Base-by-base conservation (phyloP, 148 eudicot species). In the Rhododendron mucronatum region DNA sequence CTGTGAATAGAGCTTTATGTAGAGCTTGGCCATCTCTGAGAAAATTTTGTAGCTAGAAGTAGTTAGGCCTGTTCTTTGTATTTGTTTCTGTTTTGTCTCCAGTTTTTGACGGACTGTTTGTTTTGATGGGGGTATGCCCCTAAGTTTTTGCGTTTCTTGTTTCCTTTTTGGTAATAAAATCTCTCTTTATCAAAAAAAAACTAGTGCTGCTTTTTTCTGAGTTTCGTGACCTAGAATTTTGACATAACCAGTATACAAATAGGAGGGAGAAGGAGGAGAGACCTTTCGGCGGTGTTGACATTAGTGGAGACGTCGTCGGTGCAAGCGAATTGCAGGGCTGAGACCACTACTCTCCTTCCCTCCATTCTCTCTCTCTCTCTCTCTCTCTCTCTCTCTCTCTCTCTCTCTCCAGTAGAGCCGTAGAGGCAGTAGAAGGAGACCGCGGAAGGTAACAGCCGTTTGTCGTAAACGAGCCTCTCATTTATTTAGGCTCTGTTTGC, bases 291-390 rank as follows among this genome's bases (percentile, higher is more conserved):
- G 11, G 94, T 91, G 81, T 88, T 81, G 84, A 97, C 73, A 83
- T 95, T 97, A 59, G 90, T 86, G 87, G 94, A 55, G 79, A 92
- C 87, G 83, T 95, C 98, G 80, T 97, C 99, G 77, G 96, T 85
- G 92, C 98, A 97, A 88, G 95, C 93, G 84, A 97, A 95, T 77
- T 97, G 98, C 50, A 97, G 95, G 85, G 98, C 98, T 35, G 98
- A 89, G 48, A 92, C 94, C 8, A 90, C 91, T 12, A 85, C 83
- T 94, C 84, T 67, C 86, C 91, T 85, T 85, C 94, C 94, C 90
- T 90, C 81, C 85, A 78, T 82, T 75, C 79, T 39, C 47, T 37
- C 73, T 65, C 71, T n/a, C 71, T 65, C 71, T 63, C 71, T 61
- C 67, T 63, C 71, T 63, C 71, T 61, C 67, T 21, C n/a, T 33